These are phyloP conservation scores for Backusella circina DNA, from an alignment of 192 early-diverging fungal species.

Conservation along the genomic window DNA sequence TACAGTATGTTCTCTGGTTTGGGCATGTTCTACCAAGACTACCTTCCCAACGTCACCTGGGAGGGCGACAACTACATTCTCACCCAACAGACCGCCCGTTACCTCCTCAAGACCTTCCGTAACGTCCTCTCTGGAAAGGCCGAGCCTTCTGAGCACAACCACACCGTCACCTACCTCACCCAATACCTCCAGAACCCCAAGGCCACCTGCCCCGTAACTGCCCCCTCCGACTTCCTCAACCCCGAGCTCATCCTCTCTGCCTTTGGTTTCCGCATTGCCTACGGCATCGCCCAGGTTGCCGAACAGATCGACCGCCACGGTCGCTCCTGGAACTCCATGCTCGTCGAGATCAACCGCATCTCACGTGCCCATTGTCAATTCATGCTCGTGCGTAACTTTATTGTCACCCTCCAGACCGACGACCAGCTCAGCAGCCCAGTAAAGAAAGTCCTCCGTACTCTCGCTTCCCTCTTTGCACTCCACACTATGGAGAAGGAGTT, in stretches of 20 bases:
- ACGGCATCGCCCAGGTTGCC: conserved; percentile 57
- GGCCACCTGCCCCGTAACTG: conserved; percentile 53
- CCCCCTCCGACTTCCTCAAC: conserved; percentile 53
- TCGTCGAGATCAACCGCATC: conserved; percentile 70
- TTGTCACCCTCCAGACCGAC: conserved; percentile 49
- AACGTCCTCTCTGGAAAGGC: conserved; percentile 48
- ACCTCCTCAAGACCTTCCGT: conserved; percentile 68
- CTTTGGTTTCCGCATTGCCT: conserved; percentile 72
- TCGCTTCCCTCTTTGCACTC: conserved; percentile 54
- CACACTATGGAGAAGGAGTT: conserved; percentile 70
- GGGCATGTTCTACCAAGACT: conserved; percentile 62
- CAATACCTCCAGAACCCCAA: conserved; percentile 53
- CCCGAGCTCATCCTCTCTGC: conserved; percentile 61
- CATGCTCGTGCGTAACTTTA: conserved; percentile 73
- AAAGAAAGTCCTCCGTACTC: conserved; percentile 33
- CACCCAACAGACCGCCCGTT: conserved; percentile 82
- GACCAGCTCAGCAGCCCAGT: conserved; percentile 35
- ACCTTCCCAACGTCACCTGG: conserved; percentile 74
- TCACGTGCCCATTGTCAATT: conserved; percentile 78
- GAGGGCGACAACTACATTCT: conserved; percentile 86
- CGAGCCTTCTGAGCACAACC: conserved; percentile 41
- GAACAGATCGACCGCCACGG: conserved; percentile 59
- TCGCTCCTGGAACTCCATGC: conserved; percentile 70
- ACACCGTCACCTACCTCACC: conserved; percentile 42
- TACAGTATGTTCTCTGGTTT: conserved; percentile 75